Percentiles rank a stretch among this genome's conserved stretches.
These are phyloP conservation scores for Fusarium veterinarium DNA, from an alignment of 2,329 filamentous ascomycete genomes.

Conservation along the genomic window DNA sequence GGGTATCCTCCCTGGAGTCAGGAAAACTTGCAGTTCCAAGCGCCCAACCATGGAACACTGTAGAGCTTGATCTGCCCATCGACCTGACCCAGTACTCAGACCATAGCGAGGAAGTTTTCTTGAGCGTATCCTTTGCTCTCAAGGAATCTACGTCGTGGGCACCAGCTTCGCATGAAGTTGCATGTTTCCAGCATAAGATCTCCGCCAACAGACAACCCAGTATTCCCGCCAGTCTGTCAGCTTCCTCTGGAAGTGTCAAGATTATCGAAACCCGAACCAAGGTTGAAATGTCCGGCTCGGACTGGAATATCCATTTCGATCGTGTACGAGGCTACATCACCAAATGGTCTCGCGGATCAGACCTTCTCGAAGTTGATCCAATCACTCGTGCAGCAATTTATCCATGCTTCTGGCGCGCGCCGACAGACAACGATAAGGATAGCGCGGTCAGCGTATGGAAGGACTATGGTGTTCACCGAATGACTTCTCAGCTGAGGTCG, in stretches of 20 bases:
- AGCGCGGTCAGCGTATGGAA: not conserved
- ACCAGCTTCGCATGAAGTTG: not conserved
- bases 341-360: not conserved
- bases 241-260: not conserved
- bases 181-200: constrained; percentile 17
- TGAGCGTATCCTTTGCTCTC: not conserved
- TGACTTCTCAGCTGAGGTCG: constrained; percentile 13
- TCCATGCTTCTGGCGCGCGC: constrained; percentile 19
- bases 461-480: constrained; percentile 8
- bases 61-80: not conserved
- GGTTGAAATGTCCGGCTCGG: not conserved
- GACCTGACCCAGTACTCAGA: not conserved
- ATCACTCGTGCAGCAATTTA: not conserved
- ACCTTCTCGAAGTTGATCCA: not conserved
- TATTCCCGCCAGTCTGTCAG: fast-evolving
- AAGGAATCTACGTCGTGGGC: not conserved
- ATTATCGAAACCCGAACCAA: not conserved
- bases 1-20: not conserved
- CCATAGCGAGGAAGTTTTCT: not conserved
- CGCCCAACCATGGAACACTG: not conserved
- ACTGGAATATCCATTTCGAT: not conserved
- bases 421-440: constrained; percentile 11
- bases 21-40: not conserved
- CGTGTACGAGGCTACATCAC: constrained; percentile 7
- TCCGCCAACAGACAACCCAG: not conserved